These are phyloP conservation scores for Russula griseocarnosa DNA, from an alignment of 768 basidiomycete species.

Conservation along the genomic window DNA sequence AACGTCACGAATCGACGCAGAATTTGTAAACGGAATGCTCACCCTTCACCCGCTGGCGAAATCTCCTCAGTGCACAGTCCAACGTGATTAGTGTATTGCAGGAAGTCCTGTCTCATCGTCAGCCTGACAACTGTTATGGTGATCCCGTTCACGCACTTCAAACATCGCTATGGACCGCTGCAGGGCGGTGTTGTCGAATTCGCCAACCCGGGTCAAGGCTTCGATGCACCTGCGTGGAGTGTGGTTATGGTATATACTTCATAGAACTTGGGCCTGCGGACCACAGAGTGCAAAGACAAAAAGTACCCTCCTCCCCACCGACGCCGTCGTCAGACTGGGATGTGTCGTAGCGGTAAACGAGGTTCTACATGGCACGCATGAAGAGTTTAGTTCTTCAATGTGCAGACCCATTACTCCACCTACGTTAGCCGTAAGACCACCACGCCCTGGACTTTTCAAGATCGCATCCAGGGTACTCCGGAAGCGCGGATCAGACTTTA, in stretches of 20 bases:
- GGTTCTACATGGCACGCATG: slow-evolving; percentile 46
- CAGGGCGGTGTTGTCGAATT: slow-evolving; percentile 65
- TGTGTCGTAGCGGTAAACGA: slow-evolving; percentile 89
- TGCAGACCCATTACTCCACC: slow-evolving; percentile 28
- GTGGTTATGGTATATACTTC: background rate
- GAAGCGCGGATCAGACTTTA: slow-evolving; percentile 83
- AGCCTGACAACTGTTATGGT: background rate
- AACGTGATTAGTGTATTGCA: slow-evolving; percentile 82
- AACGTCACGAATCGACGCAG: slow-evolving; percentile 17
- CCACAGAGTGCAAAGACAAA: slow-evolving; percentile 86
- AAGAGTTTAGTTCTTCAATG: slow-evolving; percentile 1
- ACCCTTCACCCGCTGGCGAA: slow-evolving; percentile 82
- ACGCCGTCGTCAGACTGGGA: slow-evolving; percentile 86
- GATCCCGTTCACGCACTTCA: slow-evolving; percentile 49
- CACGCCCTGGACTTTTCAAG: slow-evolving; percentile 81
- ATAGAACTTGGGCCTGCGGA: slow-evolving; percentile 29
- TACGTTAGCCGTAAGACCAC: slow-evolving; percentile 87
- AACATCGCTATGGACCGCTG: slow-evolving; percentile 79
- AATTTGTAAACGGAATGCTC: slow-evolving; percentile 30
- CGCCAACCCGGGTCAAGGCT: slow-evolving; percentile 82
- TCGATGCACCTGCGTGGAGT: slow-evolving; percentile 67
- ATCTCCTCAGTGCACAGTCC: slow-evolving; percentile 85
- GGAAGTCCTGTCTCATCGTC: slow-evolving; percentile 53
- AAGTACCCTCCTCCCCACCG: slow-evolving; percentile 93
- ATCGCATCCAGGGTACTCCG: slow-evolving; percentile 79